Evolutionary conservation across 176 grass and related monocot genomes (phyloP), one percentile per base, ranked within the genome.

Genomic region (Alopecurus myosuroides): DNA sequence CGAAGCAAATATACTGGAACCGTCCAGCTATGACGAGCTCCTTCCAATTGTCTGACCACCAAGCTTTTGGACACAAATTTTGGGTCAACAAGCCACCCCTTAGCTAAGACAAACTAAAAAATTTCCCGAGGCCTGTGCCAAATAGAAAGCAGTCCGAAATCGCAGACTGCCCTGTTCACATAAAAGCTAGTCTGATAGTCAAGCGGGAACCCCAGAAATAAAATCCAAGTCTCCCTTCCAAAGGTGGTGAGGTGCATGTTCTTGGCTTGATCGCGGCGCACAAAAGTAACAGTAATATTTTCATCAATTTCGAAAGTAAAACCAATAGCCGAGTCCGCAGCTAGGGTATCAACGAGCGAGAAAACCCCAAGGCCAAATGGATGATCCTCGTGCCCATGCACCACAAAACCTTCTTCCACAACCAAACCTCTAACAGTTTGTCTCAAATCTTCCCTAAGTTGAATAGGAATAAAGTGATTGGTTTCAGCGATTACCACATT

Each of bases 31-130:
- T 23, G n/a, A 0, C 52, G 4, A 7, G 22, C 52, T 9, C 52
- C 22, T 3, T 22, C 20, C 5, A 56, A 20, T 3, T 56, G 52
- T 3, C 2, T 0, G 1, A 56, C 3, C 0, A 56, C 8, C 9
- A 56, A 2, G 22, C 22, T n/a, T 2, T 20, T 56, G 1, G 22
- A 22, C 1, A 56, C 22, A 22, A 10, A 20, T 2, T n/a, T 56
- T 1, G 22, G 20, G 3, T 23, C 2, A 23, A 19, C 9, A 2
- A 56, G 6, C 7, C 17, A 3, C 0, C 9, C 18, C 18, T 53
- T 53, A 7, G 7, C 6, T 2, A 53, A 8, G 2, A 53, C 5
- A 20, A 19, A 7, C 3, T n/a, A 9, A 0, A 22, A 2, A 2
- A 3, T 2, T 56, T 7, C 52, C 3, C 22, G n/a, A 9, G 52